Evolutionary conservation across 352 stramenopile species (phyloP), one percentile per base, ranked within the genome.

Genomic region (Thalassiosira livingstoniorum): DNA sequence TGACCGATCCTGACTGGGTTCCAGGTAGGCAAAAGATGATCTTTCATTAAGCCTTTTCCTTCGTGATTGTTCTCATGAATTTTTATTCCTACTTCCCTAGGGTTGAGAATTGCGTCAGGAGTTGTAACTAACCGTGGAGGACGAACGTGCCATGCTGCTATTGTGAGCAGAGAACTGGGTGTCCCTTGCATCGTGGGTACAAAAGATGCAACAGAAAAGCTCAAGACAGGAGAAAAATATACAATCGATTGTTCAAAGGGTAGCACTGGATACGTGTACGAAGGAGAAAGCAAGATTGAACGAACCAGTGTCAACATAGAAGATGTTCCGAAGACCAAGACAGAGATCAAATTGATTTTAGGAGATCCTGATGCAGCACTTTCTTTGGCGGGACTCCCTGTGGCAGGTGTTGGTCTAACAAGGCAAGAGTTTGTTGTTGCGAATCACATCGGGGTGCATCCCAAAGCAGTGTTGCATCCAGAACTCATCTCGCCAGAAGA

Each of bases 161-260:
- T 89, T 70, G 83, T 89, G 23, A 75, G 55, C 27, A 27, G 83
- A 45, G 83, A 89, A 43, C 72, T 85, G 27, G 83, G 83, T n/a
- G 76, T 89, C 4, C 83, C 83, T 15, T 78, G 66, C 27, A 83
- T 89, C 63, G 83, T 89, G 13, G 78, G 83, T n/a, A 83, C 83
- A 35, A 75, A 83, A 53, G 60, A 82, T 76, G 74, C 79, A 0
- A 89, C 79, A 27, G 66, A 82, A 25, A 84, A 85, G 42, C 63
- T 89, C 31, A 79, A 82, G 57, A 79, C 64, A 61, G 83, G 83
- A n/a, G 69, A 84, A 42, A 85, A 27, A 39, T 74, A 83, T 35
- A 89, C 75, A 31, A 69, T 89, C 65, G 73, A 86, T 61, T 86
- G 78, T 21, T 78, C 67, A 11, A 78, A 83, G 25, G 75, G 75